These are phyloP conservation scores for Silybum marianum DNA, from an alignment of 129 eudicot species.

Conservation along the genomic window DNA sequence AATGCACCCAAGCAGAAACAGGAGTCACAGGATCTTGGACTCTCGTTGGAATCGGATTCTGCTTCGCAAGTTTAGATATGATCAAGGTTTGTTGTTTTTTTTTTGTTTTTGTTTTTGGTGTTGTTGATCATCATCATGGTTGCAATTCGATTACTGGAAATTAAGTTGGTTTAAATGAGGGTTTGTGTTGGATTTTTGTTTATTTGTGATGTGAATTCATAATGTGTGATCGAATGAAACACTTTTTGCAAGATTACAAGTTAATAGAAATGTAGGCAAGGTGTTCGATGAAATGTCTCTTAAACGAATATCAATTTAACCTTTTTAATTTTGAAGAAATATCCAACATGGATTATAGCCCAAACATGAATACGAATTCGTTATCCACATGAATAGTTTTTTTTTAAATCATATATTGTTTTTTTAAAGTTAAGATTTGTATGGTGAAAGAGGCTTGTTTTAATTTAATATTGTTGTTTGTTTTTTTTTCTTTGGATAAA, in stretches of 20 bases:
- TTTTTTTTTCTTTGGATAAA: no score
- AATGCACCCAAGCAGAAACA: conserved; percentile 18
- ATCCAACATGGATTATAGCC: no score
- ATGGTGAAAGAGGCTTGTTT: no score
- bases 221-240: conserved; percentile 14
- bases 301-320: no score
- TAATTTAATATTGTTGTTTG: no score
- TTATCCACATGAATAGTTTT: no score
- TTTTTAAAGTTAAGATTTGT: no score
- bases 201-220: background rate
- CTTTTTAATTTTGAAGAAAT: no score
- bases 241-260: background rate
- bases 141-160: background rate
- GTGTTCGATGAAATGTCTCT: conserved; percentile 24
- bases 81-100: conserved; percentile 8
- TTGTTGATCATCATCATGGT: conserved; percentile 3
- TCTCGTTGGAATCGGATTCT: conserved; percentile 55
- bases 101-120: background rate
- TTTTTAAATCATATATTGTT: no score
- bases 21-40: conserved; percentile 47
- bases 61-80: conserved; percentile 32
- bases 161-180: conserved; percentile 8
- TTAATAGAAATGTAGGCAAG: conserved; percentile 7
- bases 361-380: no score
- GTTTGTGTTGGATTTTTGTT: conserved; percentile 8